phyloP scores from a whole-genome alignment of 2,329 filamentous ascomycete species.

The Colletotrichum sublineola region DNA sequence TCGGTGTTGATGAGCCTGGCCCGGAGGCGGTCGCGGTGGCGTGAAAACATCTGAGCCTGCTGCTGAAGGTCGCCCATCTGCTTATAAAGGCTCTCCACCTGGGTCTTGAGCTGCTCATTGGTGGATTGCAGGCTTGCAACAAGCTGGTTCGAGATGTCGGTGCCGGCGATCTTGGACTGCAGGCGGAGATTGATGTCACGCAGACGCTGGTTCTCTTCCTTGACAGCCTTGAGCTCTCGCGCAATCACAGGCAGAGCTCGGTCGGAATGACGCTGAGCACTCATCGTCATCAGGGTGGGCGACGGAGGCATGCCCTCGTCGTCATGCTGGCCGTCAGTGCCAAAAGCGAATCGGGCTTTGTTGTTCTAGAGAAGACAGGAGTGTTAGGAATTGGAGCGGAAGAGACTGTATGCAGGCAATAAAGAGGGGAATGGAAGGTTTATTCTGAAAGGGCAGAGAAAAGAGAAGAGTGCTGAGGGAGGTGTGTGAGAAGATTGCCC shows the following conservation, averaged over 20 bases:
- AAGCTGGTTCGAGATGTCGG: neutral
- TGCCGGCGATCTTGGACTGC: neutral
- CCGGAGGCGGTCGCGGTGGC: neutral
- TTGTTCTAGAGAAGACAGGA: conserved; percentile 3
- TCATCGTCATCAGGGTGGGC: conserved; percentile 3
- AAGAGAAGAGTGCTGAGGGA: neutral
- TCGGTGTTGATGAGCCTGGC: neutral
- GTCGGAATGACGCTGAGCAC: conserved; percentile 2
- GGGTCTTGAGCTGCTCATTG: neutral
- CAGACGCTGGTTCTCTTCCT: neutral
- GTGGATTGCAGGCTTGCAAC: neutral
- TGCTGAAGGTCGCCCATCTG: neutral
- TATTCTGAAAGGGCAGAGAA: too few species aligned
- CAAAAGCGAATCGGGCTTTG: neutral
- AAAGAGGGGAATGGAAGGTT: too few species aligned
- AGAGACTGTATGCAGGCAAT: neutral
- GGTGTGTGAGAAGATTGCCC: neutral
- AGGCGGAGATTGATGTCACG: neutral
- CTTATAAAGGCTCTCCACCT: neutral
- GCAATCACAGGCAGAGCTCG: neutral
- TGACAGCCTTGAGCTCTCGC: neutral
- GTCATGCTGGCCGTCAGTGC: conserved; percentile 9
- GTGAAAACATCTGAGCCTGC: neutral
- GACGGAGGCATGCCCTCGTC: neutral
- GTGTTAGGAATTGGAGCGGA: neutral